phyloP scores from a whole-genome alignment of 2,329 filamentous ascomycete genomes.

The Botrytis hyacinthi region DNA sequence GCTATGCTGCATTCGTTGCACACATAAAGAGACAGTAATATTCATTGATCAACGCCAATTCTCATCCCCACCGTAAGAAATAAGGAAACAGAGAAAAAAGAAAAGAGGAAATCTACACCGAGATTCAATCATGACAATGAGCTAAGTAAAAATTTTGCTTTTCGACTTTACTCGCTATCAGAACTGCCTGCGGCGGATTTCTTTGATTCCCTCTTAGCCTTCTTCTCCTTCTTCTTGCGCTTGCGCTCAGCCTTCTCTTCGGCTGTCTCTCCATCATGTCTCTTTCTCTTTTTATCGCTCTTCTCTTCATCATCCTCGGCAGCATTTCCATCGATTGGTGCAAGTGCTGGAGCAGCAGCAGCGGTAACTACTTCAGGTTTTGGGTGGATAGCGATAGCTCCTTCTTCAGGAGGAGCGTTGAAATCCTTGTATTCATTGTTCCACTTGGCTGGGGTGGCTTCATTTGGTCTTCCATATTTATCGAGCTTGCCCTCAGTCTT shows the following conservation, averaged over 20 bases:
- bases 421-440: constrained; percentile 90
- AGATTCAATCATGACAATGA: constrained; percentile 1
- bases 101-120: not conserved
- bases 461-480: constrained; percentile 92
- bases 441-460: constrained; percentile 92
- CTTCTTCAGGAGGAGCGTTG: constrained; percentile 51
- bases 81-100: constrained; percentile 4
- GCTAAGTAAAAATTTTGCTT: not conserved
- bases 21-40: constrained; percentile 5
- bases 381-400: constrained; percentile 40
- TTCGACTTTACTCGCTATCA: constrained; percentile 48
- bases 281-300: constrained; percentile 72
- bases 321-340: constrained; percentile 43
- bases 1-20: constrained; percentile 15
- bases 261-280: constrained; percentile 73
- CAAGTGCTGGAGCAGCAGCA: constrained; percentile 41
- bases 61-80: constrained; percentile 12
- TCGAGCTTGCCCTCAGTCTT: constrained; percentile 97
- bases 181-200: constrained; percentile 42
- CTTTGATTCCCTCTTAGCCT: constrained; percentile 50
- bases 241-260: constrained; percentile 59
- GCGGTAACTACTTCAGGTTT: constrained; percentile 42
- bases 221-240: constrained; percentile 53
- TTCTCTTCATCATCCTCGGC: constrained; percentile 54
- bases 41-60: constrained; percentile 16